Evolutionary conservation across 2,329 filamentous ascomycete genomes (phyloP), one percentile per base, ranked within the genome.

Genomic region (Ceratocystis lukuohia): DNA sequence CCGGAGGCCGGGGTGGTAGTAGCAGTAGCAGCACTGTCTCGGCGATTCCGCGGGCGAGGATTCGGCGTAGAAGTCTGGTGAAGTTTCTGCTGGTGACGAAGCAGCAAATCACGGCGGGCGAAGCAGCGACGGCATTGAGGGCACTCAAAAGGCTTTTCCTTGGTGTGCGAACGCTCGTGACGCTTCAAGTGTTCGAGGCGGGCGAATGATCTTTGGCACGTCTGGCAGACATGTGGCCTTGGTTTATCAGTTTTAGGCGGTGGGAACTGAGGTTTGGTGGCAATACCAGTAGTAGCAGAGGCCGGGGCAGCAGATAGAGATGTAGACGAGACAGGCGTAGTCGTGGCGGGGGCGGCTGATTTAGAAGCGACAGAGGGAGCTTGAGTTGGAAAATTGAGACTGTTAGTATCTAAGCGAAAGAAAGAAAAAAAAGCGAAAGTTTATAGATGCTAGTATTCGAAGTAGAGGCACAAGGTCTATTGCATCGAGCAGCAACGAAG

Each of bases 81-180:
- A 61, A 99, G 83, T 80, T 99, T 99, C 80, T 99, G 94, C 81
- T 99, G 94, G 77, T 99, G 94, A 68, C 94, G 86, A 70, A 99
- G 80, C 66, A 99, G 82, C 71, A 99, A 78, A 76, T 99, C 94
- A 70, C 94, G 86, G 69, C 94, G 86, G 68, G 94, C 94, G 77
- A 99, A 99, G 78, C 94, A 97, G 77, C 94, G 81, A 46, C 90
- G 84, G 76, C 94, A 99, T 75, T 97, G 91, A 33, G 91, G 90
- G 73, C 94, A 99, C 76, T 96, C 91, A 72, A 99, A 99, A 0
- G 94, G 94, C 80, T 99, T 99, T 78, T 99, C 92, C 76, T 99
- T 96, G 57, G 92, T 96, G 75, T 96, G 92, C n/a, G 91, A 96
- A 69, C 94, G 85, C 78, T 97, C 94, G 76, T 99, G 94, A 69